phyloP scores from a whole-genome alignment of 176 grass and related monocot genomes.

The Carex scoparia region DNA sequence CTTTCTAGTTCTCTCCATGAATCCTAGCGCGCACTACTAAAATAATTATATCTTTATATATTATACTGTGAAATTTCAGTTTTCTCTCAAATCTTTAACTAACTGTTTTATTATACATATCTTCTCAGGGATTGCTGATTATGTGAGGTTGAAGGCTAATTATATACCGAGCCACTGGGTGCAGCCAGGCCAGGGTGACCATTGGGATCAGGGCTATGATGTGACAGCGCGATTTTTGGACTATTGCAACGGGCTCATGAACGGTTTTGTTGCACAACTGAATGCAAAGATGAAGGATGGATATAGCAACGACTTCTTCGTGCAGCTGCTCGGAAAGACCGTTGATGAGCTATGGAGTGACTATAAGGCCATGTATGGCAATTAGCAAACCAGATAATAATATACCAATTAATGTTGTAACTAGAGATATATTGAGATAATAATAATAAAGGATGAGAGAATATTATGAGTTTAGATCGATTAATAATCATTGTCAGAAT shows the following conservation, averaged over 20 bases:
- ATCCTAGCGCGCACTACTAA: no score
- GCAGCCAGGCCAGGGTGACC: slow-evolving; percentile 32
- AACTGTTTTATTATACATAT: not conserved
- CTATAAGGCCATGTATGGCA: slow-evolving; percentile 46
- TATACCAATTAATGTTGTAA: not conserved
- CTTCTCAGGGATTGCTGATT: slow-evolving; percentile 57
- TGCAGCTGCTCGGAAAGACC: slow-evolving; percentile 42
- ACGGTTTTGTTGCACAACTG: slow-evolving; percentile 52
- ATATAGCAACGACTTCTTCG: slow-evolving; percentile 45
- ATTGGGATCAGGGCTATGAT: slow-evolving; percentile 63
- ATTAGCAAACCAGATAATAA: not conserved
- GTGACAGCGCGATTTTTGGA: slow-evolving; percentile 59
- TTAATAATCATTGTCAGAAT: not conserved
- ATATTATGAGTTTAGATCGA: not conserved
- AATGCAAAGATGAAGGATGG: slow-evolving; percentile 55
- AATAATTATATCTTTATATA: no score
- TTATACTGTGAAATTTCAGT: no score
- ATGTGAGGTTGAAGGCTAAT: slow-evolving; percentile 51
- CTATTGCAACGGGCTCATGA: slow-evolving; percentile 36
- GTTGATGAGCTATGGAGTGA: slow-evolving; percentile 58
- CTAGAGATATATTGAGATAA: not conserved
- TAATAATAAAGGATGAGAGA: not conserved
- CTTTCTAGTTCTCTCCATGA: no score
- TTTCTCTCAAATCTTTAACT: not conserved
- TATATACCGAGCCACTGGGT: slow-evolving; percentile 50